Evolutionary conservation across 176 grass and related monocot species (phyloP).

Genomic region (Rhynchospora tenuis): DNA sequence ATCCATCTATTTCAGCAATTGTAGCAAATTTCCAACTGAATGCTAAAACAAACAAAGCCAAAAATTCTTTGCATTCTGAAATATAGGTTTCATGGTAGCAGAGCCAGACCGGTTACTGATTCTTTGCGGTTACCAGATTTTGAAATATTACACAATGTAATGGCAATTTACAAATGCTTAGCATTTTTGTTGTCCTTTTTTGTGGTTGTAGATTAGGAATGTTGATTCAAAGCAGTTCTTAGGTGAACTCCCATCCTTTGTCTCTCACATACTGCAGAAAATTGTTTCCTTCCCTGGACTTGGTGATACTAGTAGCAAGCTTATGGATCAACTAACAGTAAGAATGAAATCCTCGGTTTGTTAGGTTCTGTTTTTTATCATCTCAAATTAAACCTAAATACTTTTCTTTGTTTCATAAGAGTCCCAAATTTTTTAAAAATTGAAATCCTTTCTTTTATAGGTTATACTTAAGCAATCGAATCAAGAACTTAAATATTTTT

Average conservation of each 20-base stretch:
- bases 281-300: constrained; percentile 51
- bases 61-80: not conserved
- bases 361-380: constrained; percentile 11
- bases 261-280: constrained; percentile 55
- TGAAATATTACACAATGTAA: not conserved
- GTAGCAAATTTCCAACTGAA: not conserved
- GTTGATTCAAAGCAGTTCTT: constrained; percentile 89
- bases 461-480: not conserved
- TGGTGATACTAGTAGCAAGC: constrained; percentile 28
- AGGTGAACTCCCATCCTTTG: constrained; percentile 74
- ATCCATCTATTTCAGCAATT: not conserved
- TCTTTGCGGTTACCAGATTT: not conserved
- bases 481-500: not conserved
- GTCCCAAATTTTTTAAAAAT: not conserved
- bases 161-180: not conserved
- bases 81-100: not conserved
- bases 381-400: not conserved
- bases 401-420: constrained; percentile 5
- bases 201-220: constrained; percentile 52
- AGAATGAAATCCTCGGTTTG: constrained; percentile 7
- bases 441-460: not conserved
- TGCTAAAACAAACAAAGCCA: not conserved
- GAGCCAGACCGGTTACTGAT: not conserved
- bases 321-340: constrained; percentile 89
- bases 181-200: not conserved